A percentile compares a stretch with the other conserved stretches of the same genome.
Conservation (phyloP, 352 stramenopile genomes). For the Globisporangium parvum region DNA sequence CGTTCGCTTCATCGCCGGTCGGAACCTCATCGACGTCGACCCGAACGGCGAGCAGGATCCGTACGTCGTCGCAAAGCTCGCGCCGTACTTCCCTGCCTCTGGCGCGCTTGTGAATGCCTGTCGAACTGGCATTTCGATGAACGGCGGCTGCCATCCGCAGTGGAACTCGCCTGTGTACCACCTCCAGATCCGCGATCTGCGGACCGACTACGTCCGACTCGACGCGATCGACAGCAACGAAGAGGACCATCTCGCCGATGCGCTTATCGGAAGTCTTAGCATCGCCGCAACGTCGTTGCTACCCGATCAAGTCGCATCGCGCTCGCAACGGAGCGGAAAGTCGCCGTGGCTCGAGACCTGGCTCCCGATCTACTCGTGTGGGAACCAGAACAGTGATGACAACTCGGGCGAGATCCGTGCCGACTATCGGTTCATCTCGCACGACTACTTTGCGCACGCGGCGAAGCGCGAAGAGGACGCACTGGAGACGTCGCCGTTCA, state of each 20-base stretch:
- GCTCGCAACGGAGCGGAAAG: conserved; percentile 4
- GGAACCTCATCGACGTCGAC: conserved; percentile 45
- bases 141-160: conserved; percentile 39
- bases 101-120: conserved; percentile 12
- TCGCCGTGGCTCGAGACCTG: conserved; percentile 40
- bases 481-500: conserved; percentile 2
- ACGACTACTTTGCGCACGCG: conserved; percentile 20
- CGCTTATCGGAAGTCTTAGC: conserved; percentile 27
- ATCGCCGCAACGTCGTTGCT: conserved; percentile 29
- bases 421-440: conserved; percentile 43
- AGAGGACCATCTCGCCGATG: conserved; percentile 46
- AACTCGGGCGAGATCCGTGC: conserved; percentile 31
- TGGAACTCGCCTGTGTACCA: conserved; percentile 43
- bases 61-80: conserved; percentile 27
- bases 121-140: conserved; percentile 39
- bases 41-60: conserved; percentile 46
- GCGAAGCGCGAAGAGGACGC: background rate
- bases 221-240: conserved; percentile 48
- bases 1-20: conserved; percentile 31
- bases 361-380: conserved; percentile 29
- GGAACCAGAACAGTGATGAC: conserved; percentile 4
- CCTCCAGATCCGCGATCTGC: conserved; percentile 20
- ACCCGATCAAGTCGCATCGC: conserved; percentile 6
- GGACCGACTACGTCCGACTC: conserved; percentile 32
- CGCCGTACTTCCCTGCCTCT: conserved; percentile 11